Evolutionary conservation across 1,139 yeast species (phyloP), one percentile per base, ranked within the genome.

Genomic region (Arxiozyma slooffiae): DNA sequence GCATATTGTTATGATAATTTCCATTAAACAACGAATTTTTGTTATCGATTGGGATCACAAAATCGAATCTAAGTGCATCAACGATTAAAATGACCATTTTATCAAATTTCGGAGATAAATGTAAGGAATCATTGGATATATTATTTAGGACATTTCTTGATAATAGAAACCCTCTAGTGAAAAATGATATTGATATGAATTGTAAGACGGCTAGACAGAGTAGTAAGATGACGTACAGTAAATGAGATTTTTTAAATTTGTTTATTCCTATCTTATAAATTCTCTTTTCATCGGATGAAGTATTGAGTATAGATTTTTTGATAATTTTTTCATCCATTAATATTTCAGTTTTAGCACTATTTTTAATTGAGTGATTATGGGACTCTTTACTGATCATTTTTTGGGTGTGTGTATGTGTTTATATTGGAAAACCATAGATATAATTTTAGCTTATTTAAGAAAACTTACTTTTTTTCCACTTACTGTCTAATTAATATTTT

Each of bases 41-140:
- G n/a, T n/a, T n/a, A n/a, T n/a, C n/a, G n/a, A n/a, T n/a, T n/a
- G n/a, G n/a, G n/a, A n/a, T n/a, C n/a, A n/a, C n/a, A n/a, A n/a
- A 94, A 67, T 94, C 99, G 64, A 89, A 89, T 51, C 98, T 71
- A 50, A 94, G 71, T 0, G 98, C 98, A 68, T 94, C 98, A 34
- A 94, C 82, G 18, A 94, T 80, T 42, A 94, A 67, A 5, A 92
- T 63, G 5, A 94, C 85, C 1, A 92, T 82, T 60, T 85, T 83
- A 41, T 82, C 79, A 62, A 84, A 88, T 46, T 72, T 73, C 3
- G 52, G 52, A 21, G 51, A 41, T 7, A 44, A 34, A 11, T 39
- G 22, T 4, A 50, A n/a, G n/a, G n/a, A n/a, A n/a, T n/a, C n/a
- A n/a, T n/a, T n/a, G n/a, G 36, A 30, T 30, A 30, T 30, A 30